Conservation (phyloP, 169 alveolate species). For the Plasmodium vivax region DNA sequence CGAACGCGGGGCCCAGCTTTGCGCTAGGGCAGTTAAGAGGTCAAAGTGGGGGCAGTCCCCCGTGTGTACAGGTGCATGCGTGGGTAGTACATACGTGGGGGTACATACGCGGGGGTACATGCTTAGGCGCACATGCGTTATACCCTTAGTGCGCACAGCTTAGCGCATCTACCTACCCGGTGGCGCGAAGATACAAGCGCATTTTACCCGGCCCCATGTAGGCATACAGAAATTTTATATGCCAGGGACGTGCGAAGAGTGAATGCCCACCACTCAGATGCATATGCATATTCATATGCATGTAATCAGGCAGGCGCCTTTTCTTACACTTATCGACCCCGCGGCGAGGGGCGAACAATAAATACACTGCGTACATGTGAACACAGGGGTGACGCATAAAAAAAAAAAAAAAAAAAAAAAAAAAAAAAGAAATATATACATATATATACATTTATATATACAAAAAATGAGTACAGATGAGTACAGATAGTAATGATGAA, state of each 20-base stretch:
- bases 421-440: not conserved
- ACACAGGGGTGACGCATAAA: not conserved
- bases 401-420: not conserved
- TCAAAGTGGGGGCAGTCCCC: not conserved
- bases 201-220: not conserved
- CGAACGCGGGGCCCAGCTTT: not conserved
- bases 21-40: not conserved
- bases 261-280: not conserved
- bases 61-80: not conserved
- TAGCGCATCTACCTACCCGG: not conserved
- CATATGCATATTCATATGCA: not conserved
- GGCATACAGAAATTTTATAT: not conserved
- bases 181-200: not conserved
- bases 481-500: no score
- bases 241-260: not conserved
- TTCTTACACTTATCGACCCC: not conserved
- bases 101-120: not conserved
- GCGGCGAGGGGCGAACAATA: not conserved
- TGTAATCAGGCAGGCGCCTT: not conserved
- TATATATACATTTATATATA: no score
- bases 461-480: not conserved
- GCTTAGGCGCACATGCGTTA: not conserved
- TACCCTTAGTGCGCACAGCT: not conserved
- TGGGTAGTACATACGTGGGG: no score
- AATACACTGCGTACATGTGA: not conserved